These are phyloP conservation scores for Aspergillus jensenii DNA, from an alignment of 2,329 filamentous ascomycete genomes.

Conservation along the genomic window DNA sequence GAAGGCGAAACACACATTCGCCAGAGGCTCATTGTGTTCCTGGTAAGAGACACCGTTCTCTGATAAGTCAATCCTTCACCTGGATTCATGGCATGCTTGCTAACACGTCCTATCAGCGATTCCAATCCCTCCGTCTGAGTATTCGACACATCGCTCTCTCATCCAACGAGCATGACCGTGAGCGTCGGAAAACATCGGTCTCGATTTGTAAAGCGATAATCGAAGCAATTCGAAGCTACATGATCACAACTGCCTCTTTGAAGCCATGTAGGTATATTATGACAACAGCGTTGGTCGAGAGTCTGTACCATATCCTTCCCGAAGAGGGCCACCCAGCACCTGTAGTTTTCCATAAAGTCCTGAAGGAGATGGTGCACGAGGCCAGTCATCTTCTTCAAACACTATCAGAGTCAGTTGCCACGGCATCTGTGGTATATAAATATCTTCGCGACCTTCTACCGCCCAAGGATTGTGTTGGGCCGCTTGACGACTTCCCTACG, in stretches of 20 bases:
- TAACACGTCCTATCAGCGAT: background rate
- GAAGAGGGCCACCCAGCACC: background rate
- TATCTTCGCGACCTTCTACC: background rate
- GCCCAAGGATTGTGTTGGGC: background rate
- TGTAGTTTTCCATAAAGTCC: background rate
- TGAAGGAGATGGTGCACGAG: background rate
- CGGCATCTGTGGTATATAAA: background rate
- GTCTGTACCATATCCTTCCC: background rate
- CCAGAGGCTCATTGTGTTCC: background rate
- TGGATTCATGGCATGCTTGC: no score
- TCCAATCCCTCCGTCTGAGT: background rate
- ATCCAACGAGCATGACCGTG: background rate
- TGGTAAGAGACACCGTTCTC: background rate
- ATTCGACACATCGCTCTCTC: background rate
- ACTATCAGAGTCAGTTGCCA: background rate
- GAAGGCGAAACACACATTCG: background rate
- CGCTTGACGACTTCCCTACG: no score
- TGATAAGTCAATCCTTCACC: no score
- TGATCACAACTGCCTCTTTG: background rate
- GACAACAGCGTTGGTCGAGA: background rate
- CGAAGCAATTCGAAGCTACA: background rate
- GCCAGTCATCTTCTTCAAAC: background rate
- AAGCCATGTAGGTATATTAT: background rate
- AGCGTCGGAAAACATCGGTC: background rate
- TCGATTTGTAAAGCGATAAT: background rate